phyloP scores from a whole-genome alignment of 1,284 basidiomycete species.

The Marasmius oreades region DNA sequence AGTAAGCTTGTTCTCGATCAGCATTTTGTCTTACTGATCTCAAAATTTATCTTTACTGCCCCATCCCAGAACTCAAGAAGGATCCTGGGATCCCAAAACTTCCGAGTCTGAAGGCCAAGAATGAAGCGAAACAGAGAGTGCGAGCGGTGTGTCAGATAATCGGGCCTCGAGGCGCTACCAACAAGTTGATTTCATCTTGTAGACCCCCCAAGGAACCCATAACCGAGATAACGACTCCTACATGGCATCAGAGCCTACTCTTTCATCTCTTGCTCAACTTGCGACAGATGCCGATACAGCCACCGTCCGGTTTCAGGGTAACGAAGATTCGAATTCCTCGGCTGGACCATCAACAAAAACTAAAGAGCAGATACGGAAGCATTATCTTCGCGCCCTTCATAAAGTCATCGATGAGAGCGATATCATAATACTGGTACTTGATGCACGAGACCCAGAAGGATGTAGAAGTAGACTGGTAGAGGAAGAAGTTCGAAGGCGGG shows the following conservation, averaged over 20 bases:
- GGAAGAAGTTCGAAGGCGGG: slow-evolving; percentile 83
- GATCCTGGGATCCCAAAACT: slow-evolving; percentile 80
- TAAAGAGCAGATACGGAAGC: slow-evolving; percentile 63
- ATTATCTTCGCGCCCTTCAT: slow-evolving; percentile 75
- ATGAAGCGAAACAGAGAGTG: slow-evolving; percentile 49
- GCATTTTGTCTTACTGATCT: not conserved
- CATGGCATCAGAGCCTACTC: slow-evolving; percentile 73
- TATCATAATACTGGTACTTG: slow-evolving; percentile 84
- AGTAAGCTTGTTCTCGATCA: slow-evolving; percentile 38
- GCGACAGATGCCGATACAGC: slow-evolving; percentile 31
- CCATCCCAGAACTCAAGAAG: slow-evolving; percentile 65
- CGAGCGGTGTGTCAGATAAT: slow-evolving; percentile 27
- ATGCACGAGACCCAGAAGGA: slow-evolving; percentile 91
- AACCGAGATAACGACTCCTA: slow-evolving; percentile 51
- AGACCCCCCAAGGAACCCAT: slow-evolving; percentile 18
- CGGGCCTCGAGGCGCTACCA: slow-evolving; percentile 11
- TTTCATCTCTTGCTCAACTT: slow-evolving; percentile 54
- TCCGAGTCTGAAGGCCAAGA: slow-evolving; percentile 61
- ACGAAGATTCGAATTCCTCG: slow-evolving; percentile 32
- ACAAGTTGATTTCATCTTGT: slow-evolving; percentile 4
- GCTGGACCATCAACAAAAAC: slow-evolving; percentile 38
- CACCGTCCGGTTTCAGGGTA: slow-evolving; percentile 14
- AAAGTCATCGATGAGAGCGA: slow-evolving; percentile 95
- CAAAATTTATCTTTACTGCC: not conserved
- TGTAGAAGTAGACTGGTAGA: slow-evolving; percentile 86